Evolutionary conservation across 2,329 filamentous ascomycete species (phyloP).

Genomic region (Nigrospora osmanthi): DNA sequence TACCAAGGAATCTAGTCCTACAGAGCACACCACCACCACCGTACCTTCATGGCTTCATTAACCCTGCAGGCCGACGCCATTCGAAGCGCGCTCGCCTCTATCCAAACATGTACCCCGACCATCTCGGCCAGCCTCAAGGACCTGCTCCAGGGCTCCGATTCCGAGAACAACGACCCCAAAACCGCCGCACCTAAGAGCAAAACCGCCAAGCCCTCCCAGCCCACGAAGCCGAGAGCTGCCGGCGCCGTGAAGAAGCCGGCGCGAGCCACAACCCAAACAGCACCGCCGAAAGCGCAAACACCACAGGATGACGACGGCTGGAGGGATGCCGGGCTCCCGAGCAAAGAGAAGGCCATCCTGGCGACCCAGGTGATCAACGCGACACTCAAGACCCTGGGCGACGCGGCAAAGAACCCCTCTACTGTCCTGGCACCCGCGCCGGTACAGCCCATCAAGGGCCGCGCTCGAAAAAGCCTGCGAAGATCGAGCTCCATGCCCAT

Average conservation of each 20-base stretch:
- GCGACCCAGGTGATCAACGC: constrained; percentile 69
- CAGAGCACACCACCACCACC: constrained; percentile 10
- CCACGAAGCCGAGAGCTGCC: constrained; percentile 9
- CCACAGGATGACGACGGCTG: constrained; percentile 23
- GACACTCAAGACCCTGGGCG: constrained; percentile 60
- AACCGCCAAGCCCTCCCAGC: background rate
- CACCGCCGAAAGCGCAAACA: constrained; percentile 11
- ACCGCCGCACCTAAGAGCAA: constrained; percentile 19
- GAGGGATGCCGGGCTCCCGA: constrained; percentile 27
- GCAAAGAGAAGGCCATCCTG: constrained; percentile 56
- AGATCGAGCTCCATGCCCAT: constrained; percentile 51
- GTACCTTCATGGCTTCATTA: constrained; percentile 32
- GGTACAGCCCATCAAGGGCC: constrained; percentile 27
- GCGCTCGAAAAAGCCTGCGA: constrained; percentile 34
- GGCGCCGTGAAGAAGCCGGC: constrained; percentile 14
- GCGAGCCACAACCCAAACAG: constrained; percentile 7
- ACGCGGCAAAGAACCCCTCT: constrained; percentile 48
- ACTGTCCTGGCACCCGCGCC: constrained; percentile 20
- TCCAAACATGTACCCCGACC: constrained; percentile 43
- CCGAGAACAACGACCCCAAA: constrained; percentile 18
- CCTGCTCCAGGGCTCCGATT: constrained; percentile 26
- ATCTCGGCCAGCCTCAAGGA: constrained; percentile 40
- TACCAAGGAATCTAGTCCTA: constrained; percentile 10
- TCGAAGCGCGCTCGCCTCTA: constrained; percentile 45
- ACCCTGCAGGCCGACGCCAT: constrained; percentile 38